These are phyloP conservation scores for Podila clonocystis DNA, from an alignment of 192 early-diverging fungal species.

Conservation along the genomic window DNA sequence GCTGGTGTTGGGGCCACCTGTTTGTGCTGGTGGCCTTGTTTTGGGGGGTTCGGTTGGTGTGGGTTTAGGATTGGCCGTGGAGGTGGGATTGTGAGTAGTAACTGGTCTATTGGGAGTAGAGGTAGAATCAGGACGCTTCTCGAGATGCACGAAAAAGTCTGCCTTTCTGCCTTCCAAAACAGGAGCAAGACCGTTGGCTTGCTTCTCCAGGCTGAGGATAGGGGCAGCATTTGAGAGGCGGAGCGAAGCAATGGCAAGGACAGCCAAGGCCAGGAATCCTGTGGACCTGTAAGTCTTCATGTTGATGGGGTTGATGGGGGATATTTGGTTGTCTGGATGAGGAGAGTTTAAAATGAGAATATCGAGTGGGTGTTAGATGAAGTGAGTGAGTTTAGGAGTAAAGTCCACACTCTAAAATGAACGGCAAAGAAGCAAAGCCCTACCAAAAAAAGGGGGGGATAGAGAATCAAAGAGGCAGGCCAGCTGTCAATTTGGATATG, in stretches of 20 bases:
- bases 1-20: background rate
- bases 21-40: background rate
- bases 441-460: background rate
- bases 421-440: background rate
- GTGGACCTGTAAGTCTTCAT: conserved; percentile 27
- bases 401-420: no score
- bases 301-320: background rate
- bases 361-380: no score
- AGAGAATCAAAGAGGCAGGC: conserved; percentile 24
- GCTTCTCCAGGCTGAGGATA: no score
- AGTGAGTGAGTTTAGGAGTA: no score
- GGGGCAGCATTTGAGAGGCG: no score
- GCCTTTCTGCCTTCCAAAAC: conserved; percentile 7
- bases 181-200: conserved; percentile 1
- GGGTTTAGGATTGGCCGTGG: no score
- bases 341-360: no score
- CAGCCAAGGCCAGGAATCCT: background rate
- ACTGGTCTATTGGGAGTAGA: background rate
- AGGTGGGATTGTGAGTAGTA: no score
- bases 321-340: background rate
- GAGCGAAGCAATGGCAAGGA: conserved; percentile 10
- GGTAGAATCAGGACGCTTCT: background rate
- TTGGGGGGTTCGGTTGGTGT: no score
- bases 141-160: background rate
- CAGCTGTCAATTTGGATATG: conserved; percentile 26